These are phyloP conservation scores for Zalaria obscura DNA, from an alignment of 2,329 filamentous ascomycete species.

Conservation along the genomic window DNA sequence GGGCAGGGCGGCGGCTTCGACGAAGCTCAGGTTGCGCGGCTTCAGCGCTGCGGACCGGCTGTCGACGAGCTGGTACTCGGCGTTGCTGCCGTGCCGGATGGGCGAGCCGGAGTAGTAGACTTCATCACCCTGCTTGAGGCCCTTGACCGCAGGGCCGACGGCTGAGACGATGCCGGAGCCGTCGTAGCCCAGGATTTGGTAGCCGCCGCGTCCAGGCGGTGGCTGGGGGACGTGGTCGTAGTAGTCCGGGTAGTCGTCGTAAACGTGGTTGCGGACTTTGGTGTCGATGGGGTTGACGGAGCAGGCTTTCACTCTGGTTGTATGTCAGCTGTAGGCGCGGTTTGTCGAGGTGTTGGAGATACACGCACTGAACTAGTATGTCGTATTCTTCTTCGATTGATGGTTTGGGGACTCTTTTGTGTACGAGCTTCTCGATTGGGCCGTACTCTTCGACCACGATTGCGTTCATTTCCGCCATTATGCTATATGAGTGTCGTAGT, in stretches of 20 bases:
- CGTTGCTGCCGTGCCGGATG: slow-evolving; percentile 26
- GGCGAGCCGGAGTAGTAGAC: slow-evolving; percentile 29
- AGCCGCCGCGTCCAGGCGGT: slow-evolving; percentile 8
- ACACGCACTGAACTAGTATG: slow-evolving; percentile 19
- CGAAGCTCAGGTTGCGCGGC: slow-evolving; percentile 24
- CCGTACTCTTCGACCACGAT: slow-evolving; percentile 18
- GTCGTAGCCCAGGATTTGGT: slow-evolving; percentile 30
- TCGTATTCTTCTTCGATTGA: slow-evolving; percentile 17
- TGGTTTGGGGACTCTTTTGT: slow-evolving; percentile 18
- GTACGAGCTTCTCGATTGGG: slow-evolving; percentile 13
- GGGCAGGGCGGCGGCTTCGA: slow-evolving; percentile 29
- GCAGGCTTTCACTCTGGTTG: slow-evolving; percentile 18
- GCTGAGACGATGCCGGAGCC: slow-evolving; percentile 24
- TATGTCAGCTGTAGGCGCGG: neutral
- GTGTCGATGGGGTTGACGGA: slow-evolving; percentile 27
- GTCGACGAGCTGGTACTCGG: slow-evolving; percentile 29
- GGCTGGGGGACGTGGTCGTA: slow-evolving; percentile 14
- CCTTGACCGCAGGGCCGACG: slow-evolving; percentile 16
- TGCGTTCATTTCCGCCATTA: slow-evolving; percentile 14
- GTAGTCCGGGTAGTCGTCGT: slow-evolving; percentile 24
- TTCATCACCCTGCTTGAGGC: slow-evolving; percentile 28
- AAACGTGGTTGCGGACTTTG: slow-evolving; percentile 18
- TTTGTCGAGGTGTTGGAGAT: neutral
- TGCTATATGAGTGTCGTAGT: neutral
- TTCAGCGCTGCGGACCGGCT: slow-evolving; percentile 24